phyloP scores from a whole-genome alignment of 2,329 filamentous ascomycete genomes.

The Neofusicoccum umdonicola region DNA sequence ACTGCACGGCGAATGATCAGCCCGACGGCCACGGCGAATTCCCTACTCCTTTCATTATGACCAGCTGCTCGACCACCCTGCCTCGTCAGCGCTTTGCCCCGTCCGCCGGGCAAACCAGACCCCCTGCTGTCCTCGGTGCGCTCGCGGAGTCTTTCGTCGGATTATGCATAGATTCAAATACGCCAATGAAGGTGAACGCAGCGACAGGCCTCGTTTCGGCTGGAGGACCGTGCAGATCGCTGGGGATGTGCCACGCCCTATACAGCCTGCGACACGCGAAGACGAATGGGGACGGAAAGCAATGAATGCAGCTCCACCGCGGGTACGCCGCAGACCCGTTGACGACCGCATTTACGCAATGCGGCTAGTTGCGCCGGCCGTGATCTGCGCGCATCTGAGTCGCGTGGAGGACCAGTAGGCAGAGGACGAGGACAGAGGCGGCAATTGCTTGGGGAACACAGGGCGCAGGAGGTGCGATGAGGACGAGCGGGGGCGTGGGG shows the following conservation, averaged over 20 bases:
- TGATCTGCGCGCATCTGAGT: conserved; percentile 3
- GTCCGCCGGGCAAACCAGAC: too few species aligned
- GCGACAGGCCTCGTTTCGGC: background rate
- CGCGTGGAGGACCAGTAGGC: background rate
- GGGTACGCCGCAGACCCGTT: background rate
- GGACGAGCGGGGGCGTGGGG: background rate
- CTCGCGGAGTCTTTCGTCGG: background rate
- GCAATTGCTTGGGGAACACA: background rate
- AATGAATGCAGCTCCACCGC: conserved; percentile 10
- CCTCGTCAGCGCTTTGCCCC: background rate
- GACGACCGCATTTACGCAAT: conserved; percentile 12
- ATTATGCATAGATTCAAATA: background rate
- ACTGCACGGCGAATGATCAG: conserved; percentile 8
- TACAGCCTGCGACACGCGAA: conserved; percentile 7
- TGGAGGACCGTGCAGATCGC: background rate
- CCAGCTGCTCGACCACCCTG: background rate
- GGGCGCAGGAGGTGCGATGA: background rate
- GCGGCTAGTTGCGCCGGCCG: background rate
- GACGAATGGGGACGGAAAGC: background rate
- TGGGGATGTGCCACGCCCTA: background rate
- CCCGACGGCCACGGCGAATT: background rate
- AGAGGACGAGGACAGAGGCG: background rate
- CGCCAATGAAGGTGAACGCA: background rate
- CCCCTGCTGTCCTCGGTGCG: background rate
- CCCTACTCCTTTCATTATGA: conserved; percentile 1